Evolutionary conservation across 495 filamentous ascomycete species (phyloP), one percentile per base, ranked within the genome.

Genomic region (Podospora appendiculata): DNA sequence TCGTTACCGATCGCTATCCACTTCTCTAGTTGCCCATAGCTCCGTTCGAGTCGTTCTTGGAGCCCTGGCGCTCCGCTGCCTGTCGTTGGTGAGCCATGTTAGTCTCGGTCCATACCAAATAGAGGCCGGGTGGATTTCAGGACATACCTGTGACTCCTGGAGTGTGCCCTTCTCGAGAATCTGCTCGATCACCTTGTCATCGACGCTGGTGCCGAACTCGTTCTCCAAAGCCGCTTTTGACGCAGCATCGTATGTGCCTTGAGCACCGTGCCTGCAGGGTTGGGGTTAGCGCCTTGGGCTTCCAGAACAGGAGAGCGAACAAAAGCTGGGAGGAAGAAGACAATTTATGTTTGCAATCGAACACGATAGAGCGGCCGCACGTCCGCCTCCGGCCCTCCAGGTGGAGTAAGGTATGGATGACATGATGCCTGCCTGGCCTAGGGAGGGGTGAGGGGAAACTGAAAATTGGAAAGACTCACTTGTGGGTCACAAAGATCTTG

Each of bases 401-500:
- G 25, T 25, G 25, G 25, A 5, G 25, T 25, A 5, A 25, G 2
- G 25, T 25, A 25, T 25, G 25, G 25, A 25, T 25, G 25, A 25
- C 25, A 25, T 25, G 25, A 25, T 5, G 25, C 5, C 25, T 25
- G 25, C n/a, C n/a, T n/a, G 25, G 25, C 25, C 25, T 25, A 2
- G 25, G 25, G 25, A 2, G 25, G 25, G 25, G 25, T 25, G 25
- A 25, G 25, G 25, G 25, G 25, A 25, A 25, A 25, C 25, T 25
- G 25, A 25, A 25, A 25, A 5, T 25, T 5, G 25, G 5, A 2
- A 25, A 25, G 2, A 25, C 88, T 69, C 80, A 97, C 93, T 84
- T 89, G 69, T 95, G 87, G 36, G 90, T 93, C 2, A 86, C 75
- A 56, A 96, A 96, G 60, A 98, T 77, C 79, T 95, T 87, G 78